Evolutionary conservation across 345 rosid species (phyloP).

Genomic region (Salix caprea): DNA sequence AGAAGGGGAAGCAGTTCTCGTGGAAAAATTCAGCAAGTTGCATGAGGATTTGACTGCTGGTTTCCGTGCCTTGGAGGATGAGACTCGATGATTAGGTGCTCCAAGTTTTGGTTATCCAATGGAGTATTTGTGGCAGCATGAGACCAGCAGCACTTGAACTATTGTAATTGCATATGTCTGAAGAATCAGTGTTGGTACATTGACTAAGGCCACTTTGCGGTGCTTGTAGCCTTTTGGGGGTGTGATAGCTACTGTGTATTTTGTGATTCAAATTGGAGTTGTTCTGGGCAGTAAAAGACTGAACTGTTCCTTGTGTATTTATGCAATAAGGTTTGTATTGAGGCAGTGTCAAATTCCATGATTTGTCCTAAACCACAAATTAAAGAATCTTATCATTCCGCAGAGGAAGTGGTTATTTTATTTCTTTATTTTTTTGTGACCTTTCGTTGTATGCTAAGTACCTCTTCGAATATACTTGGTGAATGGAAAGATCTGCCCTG

Average conservation of each 20-base stretch:
- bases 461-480: not conserved
- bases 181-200: slow-evolving; percentile 15
- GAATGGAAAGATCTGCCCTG: not conserved
- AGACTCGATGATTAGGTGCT: slow-evolving; percentile 59
- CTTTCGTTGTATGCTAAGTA: not conserved
- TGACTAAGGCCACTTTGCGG: slow-evolving; percentile 2
- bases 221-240: slow-evolving; percentile 15
- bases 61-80: slow-evolving; percentile 95
- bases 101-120: not conserved
- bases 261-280: not conserved
- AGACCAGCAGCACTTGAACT: slow-evolving; percentile 1
- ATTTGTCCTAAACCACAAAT: not conserved
- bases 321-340: slow-evolving; percentile 33
- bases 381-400: not conserved
- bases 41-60: slow-evolving; percentile 84
- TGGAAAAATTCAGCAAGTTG: slow-evolving; percentile 79
- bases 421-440: not conserved
- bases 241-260: slow-evolving; percentile 13
- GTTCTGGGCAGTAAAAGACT: slow-evolving; percentile 8
- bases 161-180: not conserved
- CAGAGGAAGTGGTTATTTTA: not conserved
- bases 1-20: slow-evolving; percentile 86
- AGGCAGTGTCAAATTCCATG: not conserved
- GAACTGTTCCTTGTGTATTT: slow-evolving; percentile 16
- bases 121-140: not conserved